A percentile compares a stretch with the other conserved stretches of the same genome.
Conservation (phyloP, 1,139 yeast genomes). For the Sugiyamaella novakii region DNA sequence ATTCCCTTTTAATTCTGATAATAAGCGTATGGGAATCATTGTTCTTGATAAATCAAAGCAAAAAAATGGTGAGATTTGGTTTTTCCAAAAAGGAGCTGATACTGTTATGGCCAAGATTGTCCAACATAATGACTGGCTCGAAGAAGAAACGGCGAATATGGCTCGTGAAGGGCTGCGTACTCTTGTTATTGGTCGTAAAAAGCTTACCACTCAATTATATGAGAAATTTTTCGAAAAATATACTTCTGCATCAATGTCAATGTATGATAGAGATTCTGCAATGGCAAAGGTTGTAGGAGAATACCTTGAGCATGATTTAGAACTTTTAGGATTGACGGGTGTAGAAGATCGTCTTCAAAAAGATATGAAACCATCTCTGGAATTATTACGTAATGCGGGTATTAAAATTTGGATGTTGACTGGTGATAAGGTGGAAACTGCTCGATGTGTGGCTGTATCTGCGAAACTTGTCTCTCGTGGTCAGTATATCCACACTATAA, state of each 20-base stretch:
- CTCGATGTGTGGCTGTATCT: conserved; percentile 93
- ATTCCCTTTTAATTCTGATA: conserved; percentile 94
- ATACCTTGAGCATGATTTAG: conserved; percentile 80
- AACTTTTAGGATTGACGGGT: conserved; percentile 89
- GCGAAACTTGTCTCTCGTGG: conserved; percentile 92
- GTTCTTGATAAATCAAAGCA: conserved; percentile 55
- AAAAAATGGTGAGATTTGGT: conserved; percentile 69
- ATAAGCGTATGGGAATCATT: conserved; percentile 94
- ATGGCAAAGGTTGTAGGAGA: conserved; percentile 70
- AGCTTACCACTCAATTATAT: conserved; percentile 55
- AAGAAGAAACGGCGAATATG: conserved; percentile 96
- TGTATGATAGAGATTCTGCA: conserved; percentile 73
- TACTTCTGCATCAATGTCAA: conserved; percentile 70
- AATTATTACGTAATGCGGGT: conserved; percentile 91
- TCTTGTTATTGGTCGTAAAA: conserved; percentile 84
- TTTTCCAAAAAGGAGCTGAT: conserved; percentile 94
- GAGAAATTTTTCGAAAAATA: conserved; percentile 66
- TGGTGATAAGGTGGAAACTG: conserved; percentile 98
- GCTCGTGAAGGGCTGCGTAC: conserved; percentile 98
- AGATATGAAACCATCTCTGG: conserved; percentile 90
- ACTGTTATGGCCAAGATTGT: conserved; percentile 91
- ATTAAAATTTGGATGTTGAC: conserved; percentile 98
- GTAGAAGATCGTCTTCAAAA: conserved; percentile 94
- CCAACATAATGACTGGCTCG: conserved; percentile 88
- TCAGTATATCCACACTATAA: conserved; percentile 85